Base-by-base conservation (phyloP, 305 asterid species). In the Solanum hybrid region DNA sequence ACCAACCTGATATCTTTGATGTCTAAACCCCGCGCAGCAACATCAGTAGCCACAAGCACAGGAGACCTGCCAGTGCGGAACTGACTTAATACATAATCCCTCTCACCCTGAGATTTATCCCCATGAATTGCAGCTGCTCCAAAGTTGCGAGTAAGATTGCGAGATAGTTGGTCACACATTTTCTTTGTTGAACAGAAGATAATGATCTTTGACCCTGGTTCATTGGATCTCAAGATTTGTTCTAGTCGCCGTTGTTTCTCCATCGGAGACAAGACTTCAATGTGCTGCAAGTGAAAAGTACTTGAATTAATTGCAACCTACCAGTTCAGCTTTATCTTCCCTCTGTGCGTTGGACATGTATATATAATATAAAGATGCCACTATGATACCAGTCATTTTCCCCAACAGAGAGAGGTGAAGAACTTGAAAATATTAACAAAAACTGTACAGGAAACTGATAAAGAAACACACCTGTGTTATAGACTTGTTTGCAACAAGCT, bases 101-200 rank as follows among this genome's bases (percentile, higher is more conserved):
- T 78, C 78, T 88, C 90, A 35, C 86, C 75, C 90, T 88, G 90
- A 88, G 73, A 76, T 79, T 88, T 88, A 81, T 88, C 90, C 87
- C 90, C 90, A 56, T 88, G 90, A 88, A 88, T 88, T 36, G 90
- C 90, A 51, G 90, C 90, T 35, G 90, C 90, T n/a, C 90, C 90
- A 38, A 77, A 88, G 51, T 78, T 16, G 56, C 76, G 86, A 17
- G 85, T 88, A 56, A 88, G 90, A 71, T 60, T 88, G 56, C 90
- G 86, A 37, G 87, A 80, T 12, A 88, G 90, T 38, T 75, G 86
- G 36, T 88, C 90, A 60, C 90, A 88, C 90, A 88, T 88, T 69
- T 88, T 88, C 76, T 88, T 88, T 56, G 90, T 88, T 56, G 90
- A 78, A 79, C 90, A 88, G 90, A 88, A 88, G 66, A 88, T 88